Evolutionary conservation across 371 early-diverging fungal genomes (phyloP).

Genomic region (Apophysomyces elegans): DNA sequence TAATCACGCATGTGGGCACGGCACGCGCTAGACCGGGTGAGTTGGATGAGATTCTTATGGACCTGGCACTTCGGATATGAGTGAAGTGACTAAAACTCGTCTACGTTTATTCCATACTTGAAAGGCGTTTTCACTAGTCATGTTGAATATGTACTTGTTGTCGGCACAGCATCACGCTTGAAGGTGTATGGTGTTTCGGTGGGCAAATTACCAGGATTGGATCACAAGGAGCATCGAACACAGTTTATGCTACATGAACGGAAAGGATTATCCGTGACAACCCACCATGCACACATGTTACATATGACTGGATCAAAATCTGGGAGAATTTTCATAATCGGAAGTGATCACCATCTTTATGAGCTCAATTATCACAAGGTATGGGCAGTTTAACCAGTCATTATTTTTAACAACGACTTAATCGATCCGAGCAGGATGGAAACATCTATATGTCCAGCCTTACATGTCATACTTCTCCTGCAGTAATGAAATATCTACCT

Average conservation of each 20-base stretch:
- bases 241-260: neutral
- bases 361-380: conserved; percentile 61
- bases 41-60: no score
- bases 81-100: no score
- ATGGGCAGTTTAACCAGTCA: neutral
- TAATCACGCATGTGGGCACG: conserved; percentile 79
- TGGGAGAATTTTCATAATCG: conserved; percentile 85
- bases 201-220: neutral
- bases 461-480: neutral
- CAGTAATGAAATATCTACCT: neutral
- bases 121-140: conserved; percentile 74
- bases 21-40: conserved; percentile 72
- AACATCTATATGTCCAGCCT: neutral
- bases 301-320: conserved; percentile 70
- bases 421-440: neutral
- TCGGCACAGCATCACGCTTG: conserved; percentile 84
- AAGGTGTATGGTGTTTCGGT: conserved; percentile 71
- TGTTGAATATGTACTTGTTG: conserved; percentile 76
- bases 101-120: no score
- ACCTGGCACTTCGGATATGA: no score
- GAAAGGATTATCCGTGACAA: conserved; percentile 41
- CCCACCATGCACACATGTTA: conserved; percentile 75
- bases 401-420: neutral
- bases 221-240: neutral
- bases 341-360: conserved; percentile 80